phyloP scores from a whole-genome alignment of 202 grass and related monocot species.

The Eragrostis tef region DNA sequence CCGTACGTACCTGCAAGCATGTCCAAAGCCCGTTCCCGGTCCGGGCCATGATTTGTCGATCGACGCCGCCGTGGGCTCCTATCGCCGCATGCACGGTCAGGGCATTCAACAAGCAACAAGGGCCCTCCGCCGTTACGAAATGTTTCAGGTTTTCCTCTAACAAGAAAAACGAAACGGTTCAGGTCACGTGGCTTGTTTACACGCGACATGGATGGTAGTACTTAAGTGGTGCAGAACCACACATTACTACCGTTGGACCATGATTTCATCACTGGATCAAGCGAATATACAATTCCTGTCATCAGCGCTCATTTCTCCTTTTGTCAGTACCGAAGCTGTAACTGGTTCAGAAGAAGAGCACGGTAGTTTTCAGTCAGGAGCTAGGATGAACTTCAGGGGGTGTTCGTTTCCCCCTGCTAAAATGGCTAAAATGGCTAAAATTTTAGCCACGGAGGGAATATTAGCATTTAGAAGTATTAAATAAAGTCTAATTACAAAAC shows the following conservation, averaged over 20 bases:
- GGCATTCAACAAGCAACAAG: slow-evolving; percentile 22
- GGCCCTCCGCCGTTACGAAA: not conserved
- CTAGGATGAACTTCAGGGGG: no score
- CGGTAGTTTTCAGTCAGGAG: not conserved
- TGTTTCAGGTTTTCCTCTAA: slow-evolving; percentile 23
- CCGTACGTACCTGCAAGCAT: not conserved
- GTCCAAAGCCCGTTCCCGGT: not conserved
- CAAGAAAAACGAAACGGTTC: slow-evolving; percentile 9
- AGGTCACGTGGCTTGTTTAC: not conserved
- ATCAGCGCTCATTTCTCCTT: not conserved
- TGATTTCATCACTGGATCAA: not conserved
- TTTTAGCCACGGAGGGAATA: no score
- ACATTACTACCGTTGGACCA: not conserved
- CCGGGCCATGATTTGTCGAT: slow-evolving; percentile 21
- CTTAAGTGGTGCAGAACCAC: not conserved
- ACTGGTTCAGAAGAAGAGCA: not conserved
- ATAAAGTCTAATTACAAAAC: no score
- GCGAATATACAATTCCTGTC: not conserved
- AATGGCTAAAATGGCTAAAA: no score
- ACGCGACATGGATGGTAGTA: not conserved
- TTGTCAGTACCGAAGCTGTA: not conserved
- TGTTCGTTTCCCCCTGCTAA: no score
- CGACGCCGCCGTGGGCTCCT: not conserved
- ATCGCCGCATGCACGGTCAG: slow-evolving; percentile 1
- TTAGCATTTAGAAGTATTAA: no score